A percentile compares a stretch with the other conserved stretches of the same genome.
Evolutionary conservation across 2,329 filamentous ascomycete genomes (phyloP).

Genomic region (Emydomyces testavorans): DNA sequence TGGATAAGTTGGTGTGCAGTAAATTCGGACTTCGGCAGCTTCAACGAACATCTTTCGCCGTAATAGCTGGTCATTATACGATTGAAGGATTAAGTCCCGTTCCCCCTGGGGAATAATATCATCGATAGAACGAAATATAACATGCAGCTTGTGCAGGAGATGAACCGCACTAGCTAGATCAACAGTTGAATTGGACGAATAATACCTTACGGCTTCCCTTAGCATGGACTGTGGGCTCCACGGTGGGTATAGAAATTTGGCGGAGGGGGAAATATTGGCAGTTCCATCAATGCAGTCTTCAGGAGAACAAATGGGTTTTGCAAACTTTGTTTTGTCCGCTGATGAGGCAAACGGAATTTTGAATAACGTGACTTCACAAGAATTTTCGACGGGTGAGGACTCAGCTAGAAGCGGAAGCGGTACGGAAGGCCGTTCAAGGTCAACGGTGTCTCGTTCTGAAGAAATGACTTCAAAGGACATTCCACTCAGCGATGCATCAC

Average conservation of each 20-base stretch:
- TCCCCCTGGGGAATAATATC: slow-evolving; percentile 35
- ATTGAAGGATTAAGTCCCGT: slow-evolving; percentile 44
- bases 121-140: slow-evolving; percentile 30
- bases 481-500: slow-evolving; percentile 13
- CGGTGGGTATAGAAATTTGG: slow-evolving; percentile 25
- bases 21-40: slow-evolving; percentile 46
- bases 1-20: slow-evolving; percentile 45
- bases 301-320: background rate
- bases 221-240: slow-evolving; percentile 32
- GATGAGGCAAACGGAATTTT: background rate
- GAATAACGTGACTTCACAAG: background rate
- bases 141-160: slow-evolving; percentile 32
- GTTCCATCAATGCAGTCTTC: slow-evolving; percentile 1
- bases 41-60: slow-evolving; percentile 35
- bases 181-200: slow-evolving; percentile 28
- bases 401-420: slow-evolving; percentile 30
- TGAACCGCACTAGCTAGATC: slow-evolving; percentile 35
- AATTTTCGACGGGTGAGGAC: slow-evolving; percentile 16
- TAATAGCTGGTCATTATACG: slow-evolving; percentile 47
- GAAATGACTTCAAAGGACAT: slow-evolving; percentile 22
- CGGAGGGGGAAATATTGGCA: slow-evolving; percentile 24
- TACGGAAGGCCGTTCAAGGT: slow-evolving; percentile 37
- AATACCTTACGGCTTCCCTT: slow-evolving; percentile 32
- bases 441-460: slow-evolving; percentile 20
- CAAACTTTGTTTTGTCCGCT: background rate